phyloP scores from a whole-genome alignment of 2,329 filamentous ascomycete genomes.

The Graphilbum sp. region DNA sequence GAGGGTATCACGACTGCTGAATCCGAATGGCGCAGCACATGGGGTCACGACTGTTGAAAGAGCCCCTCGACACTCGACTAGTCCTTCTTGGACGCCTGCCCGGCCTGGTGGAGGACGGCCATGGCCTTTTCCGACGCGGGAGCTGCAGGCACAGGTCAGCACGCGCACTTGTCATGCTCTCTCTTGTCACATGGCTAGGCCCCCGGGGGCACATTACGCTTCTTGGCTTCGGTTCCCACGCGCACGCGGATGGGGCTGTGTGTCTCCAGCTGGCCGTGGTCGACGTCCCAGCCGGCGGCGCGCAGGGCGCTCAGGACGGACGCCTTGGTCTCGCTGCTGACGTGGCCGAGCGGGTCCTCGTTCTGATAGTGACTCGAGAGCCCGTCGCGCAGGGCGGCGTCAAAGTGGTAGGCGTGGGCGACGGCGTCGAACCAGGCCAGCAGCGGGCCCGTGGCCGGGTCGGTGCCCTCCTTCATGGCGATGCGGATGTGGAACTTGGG shows the following conservation, averaged over 20 bases:
- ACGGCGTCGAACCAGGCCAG: conserved; percentile 25
- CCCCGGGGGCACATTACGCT: conserved; percentile 11
- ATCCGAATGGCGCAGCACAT: no score
- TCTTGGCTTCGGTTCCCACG: conserved; percentile 15
- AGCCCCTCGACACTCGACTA: no score
- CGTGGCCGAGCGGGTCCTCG: conserved; percentile 22
- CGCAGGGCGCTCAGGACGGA: conserved; percentile 20
- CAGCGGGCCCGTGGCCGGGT: conserved; percentile 16
- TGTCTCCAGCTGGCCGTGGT: conserved; percentile 50
- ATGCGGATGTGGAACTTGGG: conserved; percentile 33
- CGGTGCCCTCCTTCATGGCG: conserved; percentile 41
- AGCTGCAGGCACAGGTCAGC: background rate
- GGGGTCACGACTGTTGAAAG: no score
- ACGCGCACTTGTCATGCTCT: no score
- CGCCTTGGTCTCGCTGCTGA: conserved; percentile 23
- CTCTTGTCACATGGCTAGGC: background rate
- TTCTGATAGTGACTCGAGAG: conserved; percentile 20
- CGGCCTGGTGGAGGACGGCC: background rate
- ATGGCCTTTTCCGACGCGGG: background rate
- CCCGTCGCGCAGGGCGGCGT: conserved; percentile 19
- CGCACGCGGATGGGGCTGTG: conserved; percentile 28
- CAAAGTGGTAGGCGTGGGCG: conserved; percentile 21
- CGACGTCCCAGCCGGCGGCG: conserved; percentile 48
- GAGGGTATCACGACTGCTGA: no score
- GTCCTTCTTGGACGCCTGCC: background rate